These are phyloP conservation scores for Quillaja saponaria DNA, from an alignment of 306 rosid species.

Conservation along the genomic window DNA sequence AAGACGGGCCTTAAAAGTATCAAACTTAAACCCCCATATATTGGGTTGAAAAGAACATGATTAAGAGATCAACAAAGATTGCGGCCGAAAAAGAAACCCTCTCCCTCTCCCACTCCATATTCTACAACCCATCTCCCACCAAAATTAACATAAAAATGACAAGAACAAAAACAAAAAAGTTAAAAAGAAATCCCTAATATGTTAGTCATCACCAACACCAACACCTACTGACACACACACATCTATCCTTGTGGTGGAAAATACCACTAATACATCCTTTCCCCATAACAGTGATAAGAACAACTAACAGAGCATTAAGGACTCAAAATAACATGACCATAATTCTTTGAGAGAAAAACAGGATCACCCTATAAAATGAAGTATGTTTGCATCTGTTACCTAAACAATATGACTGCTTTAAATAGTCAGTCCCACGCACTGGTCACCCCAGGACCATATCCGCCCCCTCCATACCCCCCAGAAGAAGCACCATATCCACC, in stretches of 20 bases:
- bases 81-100: constrained; percentile 38
- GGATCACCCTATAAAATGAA: constrained; percentile 27
- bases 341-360: background rate
- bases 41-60: constrained; percentile 48
- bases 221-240: constrained; percentile 54
- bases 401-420: constrained; percentile 34
- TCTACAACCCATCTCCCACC: constrained; percentile 55
- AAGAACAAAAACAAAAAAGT: constrained; percentile 34
- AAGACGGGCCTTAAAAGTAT: constrained; percentile 25
- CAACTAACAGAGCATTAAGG: constrained; percentile 18
- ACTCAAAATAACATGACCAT: background rate
- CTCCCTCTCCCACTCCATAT: constrained; percentile 48
- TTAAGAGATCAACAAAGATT: constrained; percentile 42
- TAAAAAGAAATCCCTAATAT: constrained; percentile 48
- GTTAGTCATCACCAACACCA: constrained; percentile 59
- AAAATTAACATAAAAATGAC: constrained; percentile 36
- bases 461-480: constrained; percentile 68
- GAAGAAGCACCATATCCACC: constrained; percentile 55
- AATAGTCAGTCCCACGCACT: constrained; percentile 69
- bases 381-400: constrained; percentile 49
- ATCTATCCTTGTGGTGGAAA: constrained; percentile 49
- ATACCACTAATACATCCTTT: constrained; percentile 41
- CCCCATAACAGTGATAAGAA: constrained; percentile 35
- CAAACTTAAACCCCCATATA: constrained; percentile 30
- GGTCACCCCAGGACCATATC: constrained; percentile 62